Percentiles rank a stretch among this genome's conserved stretches.
These are phyloP conservation scores for Coriaria nepalensis DNA, from an alignment of 306 rosid genomes.

Conservation along the genomic window DNA sequence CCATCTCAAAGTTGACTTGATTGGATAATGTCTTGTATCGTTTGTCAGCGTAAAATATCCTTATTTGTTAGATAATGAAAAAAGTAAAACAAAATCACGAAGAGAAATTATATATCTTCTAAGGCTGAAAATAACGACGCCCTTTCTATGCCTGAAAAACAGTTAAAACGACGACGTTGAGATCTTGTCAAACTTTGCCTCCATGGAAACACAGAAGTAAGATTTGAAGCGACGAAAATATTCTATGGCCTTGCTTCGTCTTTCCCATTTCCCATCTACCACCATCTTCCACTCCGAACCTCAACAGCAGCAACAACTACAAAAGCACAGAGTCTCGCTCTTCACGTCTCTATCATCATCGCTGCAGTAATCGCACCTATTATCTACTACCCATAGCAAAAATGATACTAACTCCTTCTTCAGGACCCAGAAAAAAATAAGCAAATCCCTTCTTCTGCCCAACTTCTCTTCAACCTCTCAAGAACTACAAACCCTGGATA, in stretches of 20 bases:
- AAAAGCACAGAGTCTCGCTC: background rate
- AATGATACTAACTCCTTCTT: slow-evolving; percentile 8
- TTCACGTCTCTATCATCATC: slow-evolving; percentile 14
- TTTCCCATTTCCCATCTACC: slow-evolving; percentile 22
- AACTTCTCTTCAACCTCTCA: slow-evolving; percentile 30
- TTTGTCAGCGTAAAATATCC: too few species aligned
- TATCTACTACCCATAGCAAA: slow-evolving; percentile 10
- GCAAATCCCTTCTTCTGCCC: slow-evolving; percentile 14
- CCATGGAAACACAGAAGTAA: background rate
- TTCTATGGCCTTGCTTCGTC: slow-evolving; percentile 48
- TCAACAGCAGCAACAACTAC: slow-evolving; percentile 2
- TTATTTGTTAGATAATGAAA: too few species aligned
- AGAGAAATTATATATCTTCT: background rate
- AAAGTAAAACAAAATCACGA: background rate
- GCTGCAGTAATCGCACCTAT: slow-evolving; percentile 13
- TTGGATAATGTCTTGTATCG: too few species aligned
- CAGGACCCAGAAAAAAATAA: slow-evolving; percentile 14
- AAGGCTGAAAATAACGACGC: too few species aligned
- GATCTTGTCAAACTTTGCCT: background rate
- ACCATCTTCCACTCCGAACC: slow-evolving; percentile 16
- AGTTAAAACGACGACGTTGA: slow-evolving; percentile 8
- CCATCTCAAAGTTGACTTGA: too few species aligned
- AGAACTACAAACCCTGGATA: slow-evolving; percentile 28
- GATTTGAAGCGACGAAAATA: background rate
- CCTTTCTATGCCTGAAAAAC: background rate